Conservation (phyloP, 2,329 filamentous ascomycete species). For the Ophiostoma quercus region DNA sequence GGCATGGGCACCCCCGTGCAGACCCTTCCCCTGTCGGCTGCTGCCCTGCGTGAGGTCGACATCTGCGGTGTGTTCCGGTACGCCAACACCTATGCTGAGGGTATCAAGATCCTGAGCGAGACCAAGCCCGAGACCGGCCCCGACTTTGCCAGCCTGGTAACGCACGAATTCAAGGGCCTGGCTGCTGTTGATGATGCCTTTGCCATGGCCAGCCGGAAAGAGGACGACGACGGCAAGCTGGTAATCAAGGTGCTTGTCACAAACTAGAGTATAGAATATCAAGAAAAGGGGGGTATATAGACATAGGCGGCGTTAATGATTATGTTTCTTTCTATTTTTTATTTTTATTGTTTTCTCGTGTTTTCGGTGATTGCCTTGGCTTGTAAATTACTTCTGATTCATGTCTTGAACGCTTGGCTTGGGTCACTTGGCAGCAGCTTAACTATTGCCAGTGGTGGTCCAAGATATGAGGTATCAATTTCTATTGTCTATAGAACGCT, state of each 20-base stretch:
- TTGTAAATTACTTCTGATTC: too few relatives aligned
- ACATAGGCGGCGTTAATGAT: constrained; percentile 4
- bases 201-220: constrained; percentile 64
- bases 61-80: constrained; percentile 68
- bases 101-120: constrained; percentile 43
- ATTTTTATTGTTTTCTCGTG: too few relatives aligned
- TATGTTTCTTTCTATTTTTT: neutral
- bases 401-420: too few relatives aligned
- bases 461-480: neutral
- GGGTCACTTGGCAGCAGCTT: too few relatives aligned
- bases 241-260: constrained; percentile 67
- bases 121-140: constrained; percentile 50
- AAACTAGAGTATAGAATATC: constrained; percentile 14
- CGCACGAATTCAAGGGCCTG: constrained; percentile 63
- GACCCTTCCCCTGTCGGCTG: constrained; percentile 62
- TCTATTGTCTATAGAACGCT: neutral
- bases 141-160: constrained; percentile 62
- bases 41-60: constrained; percentile 64
- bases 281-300: neutral
- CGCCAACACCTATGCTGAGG: constrained; percentile 64
- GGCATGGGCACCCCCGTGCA: constrained; percentile 69
- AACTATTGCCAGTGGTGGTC: neutral
- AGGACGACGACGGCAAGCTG: constrained; percentile 62
- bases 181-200: constrained; percentile 62
- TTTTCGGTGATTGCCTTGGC: neutral